Conservation (phyloP, 208 protist species). For the Acanthamoeba polyphaga region DNA sequence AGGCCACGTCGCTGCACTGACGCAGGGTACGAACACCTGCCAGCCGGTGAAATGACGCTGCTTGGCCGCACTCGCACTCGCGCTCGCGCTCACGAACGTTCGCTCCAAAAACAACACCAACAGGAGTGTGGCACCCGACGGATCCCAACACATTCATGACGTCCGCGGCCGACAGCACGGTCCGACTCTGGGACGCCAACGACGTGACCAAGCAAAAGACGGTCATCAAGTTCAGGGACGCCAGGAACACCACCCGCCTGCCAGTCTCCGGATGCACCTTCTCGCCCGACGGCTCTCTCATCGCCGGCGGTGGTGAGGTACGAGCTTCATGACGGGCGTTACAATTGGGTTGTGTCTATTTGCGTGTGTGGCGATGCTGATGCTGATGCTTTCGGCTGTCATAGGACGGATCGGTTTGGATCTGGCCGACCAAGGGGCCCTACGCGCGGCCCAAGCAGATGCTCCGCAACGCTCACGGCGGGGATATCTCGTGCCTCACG, state of each 20-base stretch:
- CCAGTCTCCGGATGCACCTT: not conserved
- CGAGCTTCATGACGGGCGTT: not conserved
- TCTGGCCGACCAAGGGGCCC: constrained; percentile 40
- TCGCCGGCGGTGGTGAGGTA: constrained; percentile 42
- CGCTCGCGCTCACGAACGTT: not conserved
- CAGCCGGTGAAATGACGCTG: not conserved
- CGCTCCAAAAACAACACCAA: not conserved
- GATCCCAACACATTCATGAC: constrained; percentile 29
- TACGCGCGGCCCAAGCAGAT: constrained; percentile 22
- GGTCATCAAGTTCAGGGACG: constrained; percentile 51
- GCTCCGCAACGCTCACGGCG: not conserved
- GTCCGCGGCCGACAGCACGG: constrained; percentile 11
- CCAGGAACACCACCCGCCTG: not conserved
- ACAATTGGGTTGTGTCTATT: not conserved
- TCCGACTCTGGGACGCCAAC: constrained; percentile 71
- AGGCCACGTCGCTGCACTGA: constrained; percentile 12
- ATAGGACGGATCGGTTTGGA: constrained; percentile 30
- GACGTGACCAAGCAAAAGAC: constrained; percentile 24
- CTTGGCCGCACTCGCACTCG: not conserved
- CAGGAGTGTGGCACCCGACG: constrained; percentile 36
- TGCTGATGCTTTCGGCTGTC: not conserved
- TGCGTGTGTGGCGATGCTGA: not conserved
- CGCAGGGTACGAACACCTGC: not conserved
- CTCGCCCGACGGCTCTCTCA: not conserved
- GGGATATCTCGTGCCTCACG: not conserved